Evolutionary conservation across 106 monocot genomes (phyloP).

Genomic region (Platanthera zijinensis): DNA sequence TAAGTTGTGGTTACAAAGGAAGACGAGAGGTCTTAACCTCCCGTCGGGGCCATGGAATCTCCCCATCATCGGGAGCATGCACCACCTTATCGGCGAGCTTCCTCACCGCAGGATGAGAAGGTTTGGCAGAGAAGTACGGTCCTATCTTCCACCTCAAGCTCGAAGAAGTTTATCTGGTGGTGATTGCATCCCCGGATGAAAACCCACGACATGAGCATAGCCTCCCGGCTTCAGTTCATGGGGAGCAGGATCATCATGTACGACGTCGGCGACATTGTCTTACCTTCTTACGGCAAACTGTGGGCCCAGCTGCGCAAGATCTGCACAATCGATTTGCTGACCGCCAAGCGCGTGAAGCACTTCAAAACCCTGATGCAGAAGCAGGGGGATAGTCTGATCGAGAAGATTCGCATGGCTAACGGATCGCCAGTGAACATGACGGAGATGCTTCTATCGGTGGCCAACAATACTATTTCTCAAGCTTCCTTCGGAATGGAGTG

Average conservation of each 20-base stretch:
- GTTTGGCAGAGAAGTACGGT: constrained; percentile 8
- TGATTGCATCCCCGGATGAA: constrained; percentile 14
- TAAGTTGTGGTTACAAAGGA: background rate
- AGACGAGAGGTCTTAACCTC: background rate
- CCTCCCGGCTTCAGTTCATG: background rate
- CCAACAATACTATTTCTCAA: constrained; percentile 16
- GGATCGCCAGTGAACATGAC: constrained; percentile 14
- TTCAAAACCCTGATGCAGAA: constrained; percentile 25
- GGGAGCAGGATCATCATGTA: background rate
- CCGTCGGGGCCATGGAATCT: constrained; percentile 16
- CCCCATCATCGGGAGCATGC: constrained; percentile 20
- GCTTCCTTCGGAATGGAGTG: constrained; percentile 15
- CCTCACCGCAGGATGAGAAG: constrained; percentile 7
- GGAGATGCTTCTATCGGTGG: constrained; percentile 2
- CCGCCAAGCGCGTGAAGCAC: constrained; percentile 4
- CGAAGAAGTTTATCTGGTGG: constrained; percentile 7
- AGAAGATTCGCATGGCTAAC: background rate
- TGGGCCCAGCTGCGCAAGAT: constrained; percentile 12
- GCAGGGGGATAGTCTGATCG: constrained; percentile 11
- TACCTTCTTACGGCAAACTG: constrained; percentile 1
- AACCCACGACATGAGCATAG: constrained; percentile 11
- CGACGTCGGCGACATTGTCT: constrained; percentile 5
- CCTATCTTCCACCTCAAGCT: constrained; percentile 23
- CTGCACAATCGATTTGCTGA: constrained; percentile 4
- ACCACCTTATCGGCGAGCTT: constrained; percentile 11